Conservation (phyloP, 2,329 filamentous ascomycete species). For the Aspergillus fischeri region DNA sequence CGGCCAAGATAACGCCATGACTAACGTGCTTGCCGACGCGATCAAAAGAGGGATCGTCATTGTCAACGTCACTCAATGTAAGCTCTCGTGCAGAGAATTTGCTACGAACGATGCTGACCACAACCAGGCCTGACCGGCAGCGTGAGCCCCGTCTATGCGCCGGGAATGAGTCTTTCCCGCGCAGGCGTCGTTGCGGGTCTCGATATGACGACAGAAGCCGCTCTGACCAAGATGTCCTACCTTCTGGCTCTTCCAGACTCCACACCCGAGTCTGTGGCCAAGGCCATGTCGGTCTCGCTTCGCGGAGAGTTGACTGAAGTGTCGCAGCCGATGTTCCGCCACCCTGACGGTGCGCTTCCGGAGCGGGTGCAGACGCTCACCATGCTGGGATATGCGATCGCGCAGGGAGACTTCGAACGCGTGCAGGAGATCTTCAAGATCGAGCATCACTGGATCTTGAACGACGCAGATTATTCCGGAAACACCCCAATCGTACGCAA, state of each 20-base stretch:
- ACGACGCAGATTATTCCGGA: constrained; percentile 73
- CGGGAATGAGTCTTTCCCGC: constrained; percentile 70
- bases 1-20: constrained; percentile 73
- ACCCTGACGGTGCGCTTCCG: constrained; percentile 59
- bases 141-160: constrained; percentile 73
- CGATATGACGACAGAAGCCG: constrained; percentile 85
- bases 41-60: constrained; percentile 78
- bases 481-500: constrained; percentile 58
- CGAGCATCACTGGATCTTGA: constrained; percentile 65
- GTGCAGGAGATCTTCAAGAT: constrained; percentile 65
- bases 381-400: constrained; percentile 74
- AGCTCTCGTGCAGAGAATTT: constrained; percentile 39
- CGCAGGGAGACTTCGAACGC: constrained; percentile 62
- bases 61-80: constrained; percentile 88
- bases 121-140: constrained; percentile 56
- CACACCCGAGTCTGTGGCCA: constrained; percentile 62
- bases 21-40: constrained; percentile 69
- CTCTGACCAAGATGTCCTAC: constrained; percentile 85
- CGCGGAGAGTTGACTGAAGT: constrained; percentile 83
- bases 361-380: constrained; percentile 64
- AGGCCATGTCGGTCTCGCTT: constrained; percentile 68
- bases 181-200: constrained; percentile 86
- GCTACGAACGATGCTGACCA: constrained; percentile 30
- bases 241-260: constrained; percentile 66
- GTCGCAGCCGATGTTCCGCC: constrained; percentile 68